Percentiles rank a stretch among this genome's conserved stretches.
These are phyloP conservation scores for Whalleya microplaca DNA, from an alignment of 2,329 filamentous ascomycete species.

Conservation along the genomic window DNA sequence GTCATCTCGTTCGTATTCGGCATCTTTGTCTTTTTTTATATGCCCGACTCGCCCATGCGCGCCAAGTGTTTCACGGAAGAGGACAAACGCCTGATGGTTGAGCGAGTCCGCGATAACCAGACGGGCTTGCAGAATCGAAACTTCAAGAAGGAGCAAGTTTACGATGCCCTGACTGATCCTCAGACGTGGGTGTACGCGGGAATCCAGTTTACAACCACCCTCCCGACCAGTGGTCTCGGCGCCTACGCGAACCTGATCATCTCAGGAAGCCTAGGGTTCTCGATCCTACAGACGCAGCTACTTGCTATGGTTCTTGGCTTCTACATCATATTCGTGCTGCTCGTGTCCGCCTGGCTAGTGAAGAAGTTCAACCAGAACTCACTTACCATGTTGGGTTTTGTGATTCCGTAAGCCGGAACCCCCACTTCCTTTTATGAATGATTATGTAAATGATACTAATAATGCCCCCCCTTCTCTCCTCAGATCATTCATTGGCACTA, in stretches of 20 bases:
- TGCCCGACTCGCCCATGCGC: slow-evolving; percentile 73
- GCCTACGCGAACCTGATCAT: slow-evolving; percentile 78
- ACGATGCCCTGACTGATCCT: slow-evolving; percentile 63
- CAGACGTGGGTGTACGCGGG: slow-evolving; percentile 68
- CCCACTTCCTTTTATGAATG: background rate
- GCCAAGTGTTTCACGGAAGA: slow-evolving; percentile 70
- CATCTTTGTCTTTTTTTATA: slow-evolving; percentile 63
- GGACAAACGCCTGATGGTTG: slow-evolving; percentile 66
- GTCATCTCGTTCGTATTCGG: slow-evolving; percentile 65
- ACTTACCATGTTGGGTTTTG: slow-evolving; percentile 66
- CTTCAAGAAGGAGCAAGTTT: slow-evolving; percentile 51
- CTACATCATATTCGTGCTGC: slow-evolving; percentile 72
- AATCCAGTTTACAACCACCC: slow-evolving; percentile 71
- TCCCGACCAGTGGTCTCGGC: slow-evolving; percentile 74
- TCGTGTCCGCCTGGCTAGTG: slow-evolving; percentile 68
- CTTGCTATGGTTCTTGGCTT: slow-evolving; percentile 75
- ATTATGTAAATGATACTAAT: slow-evolving; percentile 1
- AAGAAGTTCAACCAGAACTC: slow-evolving; percentile 72
- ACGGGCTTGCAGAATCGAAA: slow-evolving; percentile 61
- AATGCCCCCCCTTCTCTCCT: too few species aligned
- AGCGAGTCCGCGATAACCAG: slow-evolving; percentile 63
- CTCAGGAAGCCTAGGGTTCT: slow-evolving; percentile 65
- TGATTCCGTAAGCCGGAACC: slow-evolving; percentile 59
- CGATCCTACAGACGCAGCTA: slow-evolving; percentile 68
- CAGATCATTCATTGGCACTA: slow-evolving; percentile 71